A percentile compares a stretch with the other conserved stretches of the same genome.
These are phyloP conservation scores for Brachypodium distachyon DNA, from an alignment of 202 grass and related monocot species.

Conservation along the genomic window DNA sequence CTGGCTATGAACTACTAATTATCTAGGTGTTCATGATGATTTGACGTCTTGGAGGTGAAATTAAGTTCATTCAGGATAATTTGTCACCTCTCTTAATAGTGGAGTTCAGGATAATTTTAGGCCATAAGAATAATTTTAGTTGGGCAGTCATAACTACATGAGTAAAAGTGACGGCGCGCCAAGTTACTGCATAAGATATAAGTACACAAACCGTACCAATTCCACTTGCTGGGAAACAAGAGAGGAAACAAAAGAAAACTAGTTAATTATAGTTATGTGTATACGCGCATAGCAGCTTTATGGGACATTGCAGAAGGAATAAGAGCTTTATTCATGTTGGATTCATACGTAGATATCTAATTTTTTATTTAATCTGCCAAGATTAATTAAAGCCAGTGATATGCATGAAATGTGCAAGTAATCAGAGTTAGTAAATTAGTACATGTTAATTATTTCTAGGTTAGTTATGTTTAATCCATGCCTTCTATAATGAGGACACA, in stretches of 20 bases:
- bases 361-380: background rate
- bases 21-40: background rate
- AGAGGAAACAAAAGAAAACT: background rate
- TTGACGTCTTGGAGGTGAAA: background rate
- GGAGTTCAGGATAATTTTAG: too few relatives aligned
- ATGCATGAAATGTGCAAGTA: constrained; percentile 26
- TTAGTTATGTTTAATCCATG: background rate
- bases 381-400: background rate
- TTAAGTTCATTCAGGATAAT: too few relatives aligned
- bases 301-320: too few relatives aligned
- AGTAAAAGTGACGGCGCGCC: too few relatives aligned
- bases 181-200: constrained; percentile 4
- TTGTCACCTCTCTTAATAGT: too few relatives aligned
- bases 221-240: background rate
- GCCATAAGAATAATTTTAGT: too few relatives aligned
- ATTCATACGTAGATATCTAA: too few relatives aligned
- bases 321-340: too few relatives aligned
- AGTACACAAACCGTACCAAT: background rate
- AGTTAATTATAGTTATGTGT: background rate
- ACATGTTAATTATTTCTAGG: background rate
- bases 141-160: too few relatives aligned
- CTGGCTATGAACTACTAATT: too few relatives aligned
- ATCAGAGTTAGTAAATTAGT: background rate
- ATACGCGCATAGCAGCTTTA: background rate
- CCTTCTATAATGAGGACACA: background rate